Evolutionary conservation across 2,329 filamentous ascomycete species (phyloP).

Genomic region (Curvularia sp.): DNA sequence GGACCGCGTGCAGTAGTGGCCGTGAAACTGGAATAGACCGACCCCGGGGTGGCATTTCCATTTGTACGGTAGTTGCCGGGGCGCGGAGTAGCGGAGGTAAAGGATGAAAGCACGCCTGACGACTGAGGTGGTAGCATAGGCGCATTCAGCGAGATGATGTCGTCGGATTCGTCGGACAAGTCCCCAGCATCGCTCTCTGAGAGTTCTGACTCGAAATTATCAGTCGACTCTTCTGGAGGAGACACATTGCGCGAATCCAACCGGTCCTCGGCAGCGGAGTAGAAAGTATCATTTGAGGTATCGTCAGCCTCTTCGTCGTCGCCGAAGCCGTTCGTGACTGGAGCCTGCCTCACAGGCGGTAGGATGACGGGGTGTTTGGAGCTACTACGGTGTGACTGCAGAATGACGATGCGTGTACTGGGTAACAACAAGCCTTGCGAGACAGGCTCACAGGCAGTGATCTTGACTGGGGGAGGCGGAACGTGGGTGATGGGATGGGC

Average conservation of each 20-base stretch:
- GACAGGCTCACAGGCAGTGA: constrained; percentile 93
- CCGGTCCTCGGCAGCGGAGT: constrained; percentile 83
- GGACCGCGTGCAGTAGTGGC: constrained; percentile 77
- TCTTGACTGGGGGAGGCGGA: constrained; percentile 81
- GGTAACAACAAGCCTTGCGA: constrained; percentile 82
- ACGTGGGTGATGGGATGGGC: constrained; percentile 87
- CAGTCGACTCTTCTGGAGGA: constrained; percentile 52
- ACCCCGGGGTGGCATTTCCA: constrained; percentile 81
- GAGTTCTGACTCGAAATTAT: constrained; percentile 62
- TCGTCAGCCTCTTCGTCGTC: constrained; percentile 81
- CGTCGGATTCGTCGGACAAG: constrained; percentile 89
- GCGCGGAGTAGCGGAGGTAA: constrained; percentile 81
- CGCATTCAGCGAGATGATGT: constrained; percentile 87
- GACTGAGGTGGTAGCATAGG: constrained; percentile 79
- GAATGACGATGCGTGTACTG: constrained; percentile 82
- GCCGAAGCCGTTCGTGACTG: constrained; percentile 65
- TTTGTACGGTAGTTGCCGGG: constrained; percentile 73
- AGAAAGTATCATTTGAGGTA: constrained; percentile 89
- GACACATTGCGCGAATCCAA: constrained; percentile 48
- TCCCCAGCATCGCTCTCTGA: constrained; percentile 74
- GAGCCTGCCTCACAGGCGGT: constrained; percentile 53
- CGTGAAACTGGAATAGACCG: constrained; percentile 88
- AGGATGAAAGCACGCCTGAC: constrained; percentile 78
- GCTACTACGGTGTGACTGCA: constrained; percentile 63
- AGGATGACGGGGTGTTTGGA: constrained; percentile 58